Base-by-base conservation (phyloP, 331 rosid genomes). In the Pyrus hybrid region DNA sequence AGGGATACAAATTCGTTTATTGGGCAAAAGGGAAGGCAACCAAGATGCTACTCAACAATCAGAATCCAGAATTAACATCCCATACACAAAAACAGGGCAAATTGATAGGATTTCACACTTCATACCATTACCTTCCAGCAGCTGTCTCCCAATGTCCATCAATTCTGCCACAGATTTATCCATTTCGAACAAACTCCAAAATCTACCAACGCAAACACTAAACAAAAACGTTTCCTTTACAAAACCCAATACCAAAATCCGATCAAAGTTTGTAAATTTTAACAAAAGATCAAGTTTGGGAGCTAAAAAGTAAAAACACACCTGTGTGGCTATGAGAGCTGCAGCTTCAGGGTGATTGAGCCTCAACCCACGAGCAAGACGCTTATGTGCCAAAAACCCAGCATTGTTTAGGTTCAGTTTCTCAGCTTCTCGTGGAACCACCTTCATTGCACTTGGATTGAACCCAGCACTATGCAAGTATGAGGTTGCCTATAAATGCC, bases 301-400 rank as follows among this genome's bases (percentile, higher is more conserved):
- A 63, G 29, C 47, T 41, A 11, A 35, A 35, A 35, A 35, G 8
- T 35, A 9, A 16, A 70, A 53, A 32, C 47, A 7, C 54, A 84
- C 99, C 97, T 94, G 99, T 4, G 96, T 7, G 68, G 97, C 90
- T 57, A 95, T 88, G 76, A 95, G 97, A 47, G 97, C 97, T 5
- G 88, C 87, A 47, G 97, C 83, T 92, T 95, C 96, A 51, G 87
- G 47, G 63, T 85, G 87, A 80, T 90, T 95, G 71, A 95, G 93
- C 78, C 84, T 85, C 82, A 92, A 82, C 51, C 97, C 96, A 68
- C 99, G 97, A 79, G 97, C 97, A 71, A 90, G 97, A 64, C 97
- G 97, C 81, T 95, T 95, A 87, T 92, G 99, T 0, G 99, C 97
- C 17, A 95, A 89, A 72, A 25, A 95, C 7, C 97, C 97, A 53